Evolutionary conservation across 495 filamentous ascomycete genomes (phyloP).

Genomic region (Hyaloscypha bicolor): DNA sequence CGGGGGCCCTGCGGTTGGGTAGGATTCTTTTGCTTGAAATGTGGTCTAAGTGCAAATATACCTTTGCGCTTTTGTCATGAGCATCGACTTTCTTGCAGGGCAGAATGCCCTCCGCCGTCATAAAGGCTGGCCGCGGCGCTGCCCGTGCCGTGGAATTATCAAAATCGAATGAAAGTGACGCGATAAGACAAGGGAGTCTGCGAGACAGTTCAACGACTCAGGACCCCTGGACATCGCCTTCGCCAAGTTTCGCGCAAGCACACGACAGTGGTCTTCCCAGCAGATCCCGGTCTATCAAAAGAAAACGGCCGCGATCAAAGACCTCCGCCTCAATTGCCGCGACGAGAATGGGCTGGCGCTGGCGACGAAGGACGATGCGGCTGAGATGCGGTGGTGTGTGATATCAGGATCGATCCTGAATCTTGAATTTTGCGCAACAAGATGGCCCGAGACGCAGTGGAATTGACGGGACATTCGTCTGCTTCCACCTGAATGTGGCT

Average conservation of each 20-base stretch:
- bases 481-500: too few species aligned
- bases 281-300: background rate
- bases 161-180: conserved; percentile 15
- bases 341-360: background rate
- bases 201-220: conserved; percentile 15
- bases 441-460: background rate
- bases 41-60: background rate
- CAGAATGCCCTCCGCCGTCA: background rate
- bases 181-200: conserved; percentile 21
- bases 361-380: background rate
- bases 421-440: background rate
- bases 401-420: background rate
- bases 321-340: background rate
- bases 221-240: conserved; percentile 6
- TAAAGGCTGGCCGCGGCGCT: background rate
- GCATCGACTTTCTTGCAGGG: background rate
- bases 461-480: background rate
- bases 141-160: conserved; percentile 13
- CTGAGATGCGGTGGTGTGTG: background rate
- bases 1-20: background rate
- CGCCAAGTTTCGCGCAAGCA: conserved; percentile 3
- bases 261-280: background rate
- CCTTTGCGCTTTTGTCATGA: background rate
- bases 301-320: background rate
- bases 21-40: background rate